These are phyloP conservation scores for Yamadazyma akitaensis DNA, from an alignment of 805 yeast species.

Conservation along the genomic window DNA sequence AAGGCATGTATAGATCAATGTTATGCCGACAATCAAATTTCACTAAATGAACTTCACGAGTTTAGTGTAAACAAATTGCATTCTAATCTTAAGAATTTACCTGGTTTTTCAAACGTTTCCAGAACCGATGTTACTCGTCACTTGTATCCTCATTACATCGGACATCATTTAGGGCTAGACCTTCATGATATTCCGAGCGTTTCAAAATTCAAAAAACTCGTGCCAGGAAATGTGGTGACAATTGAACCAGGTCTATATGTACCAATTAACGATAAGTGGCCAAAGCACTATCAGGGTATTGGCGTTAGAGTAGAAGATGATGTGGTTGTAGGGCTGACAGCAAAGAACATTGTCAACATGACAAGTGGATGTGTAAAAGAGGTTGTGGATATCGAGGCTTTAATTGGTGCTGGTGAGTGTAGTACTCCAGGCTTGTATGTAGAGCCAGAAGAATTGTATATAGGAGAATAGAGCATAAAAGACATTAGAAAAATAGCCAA, in stretches of 20 bases:
- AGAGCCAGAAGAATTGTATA: constrained; percentile 30
- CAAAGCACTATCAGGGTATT: constrained; percentile 76
- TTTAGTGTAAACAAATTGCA: constrained; percentile 58
- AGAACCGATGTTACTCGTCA: constrained; percentile 49
- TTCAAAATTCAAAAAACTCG: constrained; percentile 53
- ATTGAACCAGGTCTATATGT: constrained; percentile 95
- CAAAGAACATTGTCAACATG: constrained; percentile 48
- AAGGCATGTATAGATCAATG: constrained; percentile 73
- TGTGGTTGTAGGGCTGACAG: constrained; percentile 68
- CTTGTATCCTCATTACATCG: constrained; percentile 90
- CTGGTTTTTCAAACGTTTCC: constrained; percentile 57
- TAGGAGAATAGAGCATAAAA: constrained; percentile 8
- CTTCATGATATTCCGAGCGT: constrained; percentile 76
- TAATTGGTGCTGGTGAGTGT: constrained; percentile 55
- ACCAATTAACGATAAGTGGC: constrained; percentile 71
- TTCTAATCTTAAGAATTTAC: constrained; percentile 61
- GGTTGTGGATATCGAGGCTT: constrained; percentile 70
- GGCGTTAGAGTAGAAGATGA: constrained; percentile 97
- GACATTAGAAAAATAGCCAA: too few species aligned
- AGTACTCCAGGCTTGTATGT: constrained; percentile 45
- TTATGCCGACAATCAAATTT: constrained; percentile 46
- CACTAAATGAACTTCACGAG: constrained; percentile 75
- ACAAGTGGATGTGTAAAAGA: constrained; percentile 88
- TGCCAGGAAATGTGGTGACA: constrained; percentile 79
- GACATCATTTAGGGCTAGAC: constrained; percentile 92